Evolutionary conservation across 768 basidiomycete species (phyloP).

Genomic region (Mycena albidolilacea): DNA sequence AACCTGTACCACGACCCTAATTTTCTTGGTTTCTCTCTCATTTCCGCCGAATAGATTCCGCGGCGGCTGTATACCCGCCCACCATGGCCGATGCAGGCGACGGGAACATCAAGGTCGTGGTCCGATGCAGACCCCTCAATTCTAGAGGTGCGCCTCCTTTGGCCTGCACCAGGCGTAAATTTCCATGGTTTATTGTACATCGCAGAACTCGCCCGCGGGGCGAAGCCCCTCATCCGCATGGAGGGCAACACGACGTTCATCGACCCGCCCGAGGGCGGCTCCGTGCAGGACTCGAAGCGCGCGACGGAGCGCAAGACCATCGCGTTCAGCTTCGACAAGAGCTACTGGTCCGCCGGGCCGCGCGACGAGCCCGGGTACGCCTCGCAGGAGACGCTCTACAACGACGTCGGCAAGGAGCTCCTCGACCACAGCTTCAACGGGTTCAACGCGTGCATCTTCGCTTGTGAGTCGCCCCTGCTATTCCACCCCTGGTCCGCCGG

Average conservation of each 20-base stretch:
- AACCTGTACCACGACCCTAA: conserved; percentile 36
- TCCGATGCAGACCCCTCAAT: conserved; percentile 98
- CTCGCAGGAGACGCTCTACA: conserved; percentile 94
- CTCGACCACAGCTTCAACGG: conserved; percentile 96
- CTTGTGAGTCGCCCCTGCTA: conserved; percentile 77
- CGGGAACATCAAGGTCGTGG: conserved; percentile 93
- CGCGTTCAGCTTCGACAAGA: conserved; percentile 96
- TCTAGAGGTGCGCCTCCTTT: conserved; percentile 77
- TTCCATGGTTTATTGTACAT: neutral
- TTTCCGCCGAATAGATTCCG: conserved; percentile 29
- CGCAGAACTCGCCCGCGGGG: conserved; percentile 92
- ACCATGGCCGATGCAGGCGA: conserved; percentile 84
- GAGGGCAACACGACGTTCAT: conserved; percentile 93
- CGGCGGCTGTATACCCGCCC: conserved; percentile 32
- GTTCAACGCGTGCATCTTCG: conserved; percentile 98
- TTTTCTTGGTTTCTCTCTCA: conserved; percentile 23
- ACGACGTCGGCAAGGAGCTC: conserved; percentile 94
- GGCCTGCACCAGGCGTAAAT: neutral
- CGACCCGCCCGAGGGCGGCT: conserved; percentile 88
- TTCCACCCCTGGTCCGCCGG: conserved; percentile 5
- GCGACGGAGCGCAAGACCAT: conserved; percentile 93
- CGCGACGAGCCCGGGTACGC: conserved; percentile 93
- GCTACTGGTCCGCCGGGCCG: conserved; percentile 95
- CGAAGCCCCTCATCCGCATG: conserved; percentile 96
- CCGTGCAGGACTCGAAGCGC: conserved; percentile 78